Conservation (phyloP, 306 rosid genomes). For the Aeschynomene evenia region DNA sequence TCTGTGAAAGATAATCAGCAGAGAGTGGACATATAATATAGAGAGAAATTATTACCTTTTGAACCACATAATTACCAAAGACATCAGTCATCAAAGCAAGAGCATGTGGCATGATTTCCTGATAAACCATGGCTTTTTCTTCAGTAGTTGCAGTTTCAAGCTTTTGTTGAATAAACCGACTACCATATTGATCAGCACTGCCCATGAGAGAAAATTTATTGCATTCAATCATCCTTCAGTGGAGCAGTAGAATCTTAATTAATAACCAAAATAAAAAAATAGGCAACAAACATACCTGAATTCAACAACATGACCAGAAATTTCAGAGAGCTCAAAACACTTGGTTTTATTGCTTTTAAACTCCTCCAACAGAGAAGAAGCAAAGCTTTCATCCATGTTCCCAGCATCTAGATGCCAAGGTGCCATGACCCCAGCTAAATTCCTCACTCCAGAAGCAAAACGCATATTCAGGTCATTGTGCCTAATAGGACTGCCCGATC, state of each 20-base stretch:
- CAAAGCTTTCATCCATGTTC: slow-evolving; percentile 65
- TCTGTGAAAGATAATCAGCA: not conserved
- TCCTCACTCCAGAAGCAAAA: slow-evolving; percentile 83
- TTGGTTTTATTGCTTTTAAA: slow-evolving; percentile 81
- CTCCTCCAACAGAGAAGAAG: slow-evolving; percentile 85
- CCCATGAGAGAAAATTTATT: not conserved
- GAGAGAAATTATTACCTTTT: slow-evolving; percentile 53
- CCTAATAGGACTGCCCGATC: slow-evolving; percentile 90
- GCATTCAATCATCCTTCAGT: not conserved
- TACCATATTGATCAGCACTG: slow-evolving; percentile 94
- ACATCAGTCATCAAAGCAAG: slow-evolving; percentile 95
- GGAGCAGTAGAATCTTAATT: slow-evolving; percentile 14
- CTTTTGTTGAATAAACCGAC: slow-evolving; percentile 88
- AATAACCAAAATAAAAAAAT: not conserved
- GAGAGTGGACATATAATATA: slow-evolving; percentile 20
- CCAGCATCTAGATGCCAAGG: slow-evolving; percentile 81
- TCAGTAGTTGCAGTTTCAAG: slow-evolving; percentile 69
- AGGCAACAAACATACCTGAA: slow-evolving; percentile 54
- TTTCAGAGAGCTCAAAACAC: slow-evolving; percentile 82
- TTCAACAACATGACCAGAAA: slow-evolving; percentile 61
- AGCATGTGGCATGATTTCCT: slow-evolving; percentile 81
- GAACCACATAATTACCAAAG: slow-evolving; percentile 95
- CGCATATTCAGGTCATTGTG: slow-evolving; percentile 71
- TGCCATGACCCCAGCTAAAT: slow-evolving; percentile 77
- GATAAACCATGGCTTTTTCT: slow-evolving; percentile 77